Conservation (phyloP, 2,329 filamentous ascomycete genomes). For the Stachybotrys chartarum region DNA sequence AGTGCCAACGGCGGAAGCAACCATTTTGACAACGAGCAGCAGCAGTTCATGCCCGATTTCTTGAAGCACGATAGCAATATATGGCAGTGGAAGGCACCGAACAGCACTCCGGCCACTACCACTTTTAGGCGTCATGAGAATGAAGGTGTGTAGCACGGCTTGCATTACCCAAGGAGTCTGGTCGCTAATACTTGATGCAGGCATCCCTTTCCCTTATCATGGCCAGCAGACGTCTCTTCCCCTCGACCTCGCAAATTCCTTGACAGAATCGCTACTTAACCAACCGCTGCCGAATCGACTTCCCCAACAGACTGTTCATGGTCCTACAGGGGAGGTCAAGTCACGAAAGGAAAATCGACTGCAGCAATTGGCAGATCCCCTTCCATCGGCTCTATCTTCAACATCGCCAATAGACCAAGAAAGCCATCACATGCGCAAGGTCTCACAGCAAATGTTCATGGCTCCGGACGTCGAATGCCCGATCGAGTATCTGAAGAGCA, state of each 20-base stretch:
- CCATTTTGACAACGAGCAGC: conserved; percentile 4
- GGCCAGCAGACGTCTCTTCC: conserved; percentile 11
- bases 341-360: conserved; percentile 37
- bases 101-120: conserved; percentile 32
- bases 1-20: conserved; percentile 2
- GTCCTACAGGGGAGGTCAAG: conserved; percentile 29
- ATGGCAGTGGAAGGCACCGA: conserved; percentile 26
- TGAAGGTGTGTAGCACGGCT: conserved; percentile 9
- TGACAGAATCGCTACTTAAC: conserved; percentile 41
- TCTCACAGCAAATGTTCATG: conserved; percentile 30
- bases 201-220: conserved; percentile 12
- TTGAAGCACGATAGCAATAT: conserved; percentile 20
- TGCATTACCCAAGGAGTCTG: neutral
- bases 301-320: conserved; percentile 18
- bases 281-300: conserved; percentile 33
- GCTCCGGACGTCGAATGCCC: neutral
- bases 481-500: neutral
- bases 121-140: conserved; percentile 4
- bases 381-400: conserved; percentile 10
- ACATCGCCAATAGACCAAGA: conserved; percentile 8
- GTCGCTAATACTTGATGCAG: neutral
- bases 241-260: conserved; percentile 31
- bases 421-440: conserved; percentile 28
- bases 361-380: conserved; percentile 7
- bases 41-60: conserved; percentile 7